Evolutionary conservation across 768 basidiomycete genomes (phyloP), one percentile per base, ranked within the genome.

Genomic region (Dentipellis fragilis): DNA sequence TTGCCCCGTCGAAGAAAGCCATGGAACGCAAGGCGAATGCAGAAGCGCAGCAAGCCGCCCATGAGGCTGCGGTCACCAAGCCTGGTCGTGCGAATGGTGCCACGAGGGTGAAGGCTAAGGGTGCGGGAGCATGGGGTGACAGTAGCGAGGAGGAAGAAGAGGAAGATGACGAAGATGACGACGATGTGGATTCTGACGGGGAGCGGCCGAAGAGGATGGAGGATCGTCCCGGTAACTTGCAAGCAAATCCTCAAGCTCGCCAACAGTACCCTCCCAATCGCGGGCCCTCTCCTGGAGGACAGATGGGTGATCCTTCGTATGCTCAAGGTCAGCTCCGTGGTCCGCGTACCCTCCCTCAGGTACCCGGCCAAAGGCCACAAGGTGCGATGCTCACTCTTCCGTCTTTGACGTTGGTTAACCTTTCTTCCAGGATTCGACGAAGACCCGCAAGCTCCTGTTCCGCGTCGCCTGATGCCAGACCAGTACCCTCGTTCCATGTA

Each of bases 131-230:
- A 14, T 82, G 82, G 79, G 76, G 73, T 42, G 86, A 84, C 63
- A 89, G 86, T 63, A 87, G 87, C 55, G 88, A 89, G 22, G 87
- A 88, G 54, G 89, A 92, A 45, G 88, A 94, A 2, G 80, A 85
- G 64, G 74, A 88, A 65, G 75, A 85, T 0, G 82, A 83, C 0
- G 82, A 85, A 0, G 85, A 84, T 0, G 81, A 84, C 11, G 75
- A 73, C 12, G 75, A 87, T 8, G 83, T 75, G 6, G 84, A 87
- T 64, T 86, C 84, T 4, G 85, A 86, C 59, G 73, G 58, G 0
- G 73, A 73, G 37, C 75, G 75, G 10, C 51, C 46, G n/a, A 22
- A 56, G 23, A 35, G 19, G 40, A 59, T 22, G 22, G 29, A 35
- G 29, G 29, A 29, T 29, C 29, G 29, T 16, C 48, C 22, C 2